Conservation (phyloP, 805 yeast species). For the Cyberlindnera sargentensis region DNA sequence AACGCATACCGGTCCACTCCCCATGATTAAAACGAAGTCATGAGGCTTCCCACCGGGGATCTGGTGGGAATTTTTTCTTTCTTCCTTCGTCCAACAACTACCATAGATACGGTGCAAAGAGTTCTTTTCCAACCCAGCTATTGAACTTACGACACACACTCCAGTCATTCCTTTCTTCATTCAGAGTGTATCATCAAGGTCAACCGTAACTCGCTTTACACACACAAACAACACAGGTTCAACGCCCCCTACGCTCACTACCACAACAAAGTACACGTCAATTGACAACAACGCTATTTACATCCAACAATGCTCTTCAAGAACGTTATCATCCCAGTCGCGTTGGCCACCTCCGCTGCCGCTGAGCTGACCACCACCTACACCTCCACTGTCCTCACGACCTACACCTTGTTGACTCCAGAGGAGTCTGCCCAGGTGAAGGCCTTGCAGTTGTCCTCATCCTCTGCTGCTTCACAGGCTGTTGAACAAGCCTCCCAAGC, state of each 20-base stretch:
- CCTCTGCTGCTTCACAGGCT: slow-evolving; percentile 14
- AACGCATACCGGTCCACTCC: too few species aligned
- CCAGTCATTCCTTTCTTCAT: slow-evolving; percentile 26
- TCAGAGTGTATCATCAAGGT: slow-evolving; percentile 19
- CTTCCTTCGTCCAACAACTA: neutral
- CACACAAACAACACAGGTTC: neutral
- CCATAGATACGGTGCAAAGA: too few species aligned
- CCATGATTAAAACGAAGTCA: too few species aligned
- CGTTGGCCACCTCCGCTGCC: slow-evolving; percentile 25
- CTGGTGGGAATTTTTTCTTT: neutral
- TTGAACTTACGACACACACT: slow-evolving; percentile 11
- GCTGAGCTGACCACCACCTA: slow-evolving; percentile 30
- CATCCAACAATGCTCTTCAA: slow-evolving; percentile 17
- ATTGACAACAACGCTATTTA: neutral
- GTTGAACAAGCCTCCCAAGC: slow-evolving; percentile 13
- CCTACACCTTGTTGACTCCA: slow-evolving; percentile 24
- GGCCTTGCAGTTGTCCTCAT: slow-evolving; percentile 1
- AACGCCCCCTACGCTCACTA: neutral
- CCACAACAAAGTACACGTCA: neutral
- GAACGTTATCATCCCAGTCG: slow-evolving; percentile 17
- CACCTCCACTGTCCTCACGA: slow-evolving; percentile 32
- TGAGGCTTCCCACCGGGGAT: too few species aligned
- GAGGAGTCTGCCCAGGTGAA: slow-evolving; percentile 18
- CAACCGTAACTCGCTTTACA: neutral
- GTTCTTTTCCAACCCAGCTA: neutral